Evolutionary conservation across 2,329 filamentous ascomycete species (phyloP).

Genomic region (Albophoma yamanashiensis): DNA sequence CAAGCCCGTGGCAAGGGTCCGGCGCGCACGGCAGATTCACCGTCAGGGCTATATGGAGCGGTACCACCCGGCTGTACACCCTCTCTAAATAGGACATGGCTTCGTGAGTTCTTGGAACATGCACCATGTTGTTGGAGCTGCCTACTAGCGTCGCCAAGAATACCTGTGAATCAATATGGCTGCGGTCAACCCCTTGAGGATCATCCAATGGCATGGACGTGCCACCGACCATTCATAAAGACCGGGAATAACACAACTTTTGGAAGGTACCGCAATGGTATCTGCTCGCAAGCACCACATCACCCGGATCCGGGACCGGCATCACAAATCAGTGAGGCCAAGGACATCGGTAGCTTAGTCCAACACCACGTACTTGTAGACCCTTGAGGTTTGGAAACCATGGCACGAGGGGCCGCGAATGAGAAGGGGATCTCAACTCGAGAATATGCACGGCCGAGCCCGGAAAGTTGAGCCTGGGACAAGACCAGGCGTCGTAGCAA

Average conservation of each 20-base stretch:
- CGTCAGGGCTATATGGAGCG: background rate
- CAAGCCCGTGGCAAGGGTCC: background rate
- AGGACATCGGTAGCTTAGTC: background rate
- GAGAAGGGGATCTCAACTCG: background rate
- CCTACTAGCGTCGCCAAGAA: background rate
- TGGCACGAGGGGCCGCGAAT: background rate
- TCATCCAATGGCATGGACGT: background rate
- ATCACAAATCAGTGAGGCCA: background rate
- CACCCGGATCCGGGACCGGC: background rate
- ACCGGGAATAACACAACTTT: background rate
- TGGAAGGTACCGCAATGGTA: background rate
- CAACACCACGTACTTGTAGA: background rate
- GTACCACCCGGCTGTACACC: background rate
- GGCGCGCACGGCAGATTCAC: background rate
- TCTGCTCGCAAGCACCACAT: background rate
- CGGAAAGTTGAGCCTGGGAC: background rate
- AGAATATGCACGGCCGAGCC: background rate
- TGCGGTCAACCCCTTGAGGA: background rate
- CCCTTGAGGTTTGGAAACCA: background rate
- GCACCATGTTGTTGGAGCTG: background rate
- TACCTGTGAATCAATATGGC: background rate
- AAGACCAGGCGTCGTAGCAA: no score
- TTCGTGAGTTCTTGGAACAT: background rate
- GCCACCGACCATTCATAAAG: background rate
- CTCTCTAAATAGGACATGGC: background rate